These are phyloP conservation scores for Geotrichum reessii DNA, from an alignment of 1,139 yeast genomes.

Conservation along the genomic window DNA sequence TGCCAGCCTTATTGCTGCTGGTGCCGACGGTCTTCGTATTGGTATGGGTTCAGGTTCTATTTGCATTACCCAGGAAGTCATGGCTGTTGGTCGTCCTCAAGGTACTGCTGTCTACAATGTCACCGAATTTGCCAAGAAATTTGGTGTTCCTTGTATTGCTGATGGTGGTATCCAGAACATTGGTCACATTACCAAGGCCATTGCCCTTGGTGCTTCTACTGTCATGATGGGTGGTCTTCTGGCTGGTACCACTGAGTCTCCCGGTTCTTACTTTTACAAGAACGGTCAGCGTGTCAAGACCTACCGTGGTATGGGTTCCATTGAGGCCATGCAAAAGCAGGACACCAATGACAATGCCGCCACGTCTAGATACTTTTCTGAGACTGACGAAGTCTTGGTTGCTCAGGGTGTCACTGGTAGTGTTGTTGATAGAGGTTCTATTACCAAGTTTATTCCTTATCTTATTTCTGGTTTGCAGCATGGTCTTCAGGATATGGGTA, in stretches of 20 bases:
- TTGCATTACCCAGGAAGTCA: conserved; percentile 98
- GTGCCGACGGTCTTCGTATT: conserved; percentile 96
- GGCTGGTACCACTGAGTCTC: conserved; percentile 98
- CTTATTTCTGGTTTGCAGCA: conserved; percentile 94
- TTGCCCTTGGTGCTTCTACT: conserved; percentile 93
- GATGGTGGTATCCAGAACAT: conserved; percentile 99
- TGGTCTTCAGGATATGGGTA: conserved; percentile 97
- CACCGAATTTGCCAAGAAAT: conserved; percentile 77
- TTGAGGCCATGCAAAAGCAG: conserved; percentile 98
- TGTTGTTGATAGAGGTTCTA: conserved; percentile 94
- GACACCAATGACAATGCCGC: conserved; percentile 86
- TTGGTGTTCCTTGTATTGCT: conserved; percentile 95
- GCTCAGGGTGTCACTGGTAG: conserved; percentile 99
- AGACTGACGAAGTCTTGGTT: conserved; percentile 87
- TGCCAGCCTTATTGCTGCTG: conserved; percentile 88
- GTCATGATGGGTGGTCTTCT: conserved; percentile 99
- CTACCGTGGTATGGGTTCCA: conserved; percentile 99
- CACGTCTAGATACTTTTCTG: conserved; percentile 95
- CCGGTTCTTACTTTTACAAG: conserved; percentile 96
- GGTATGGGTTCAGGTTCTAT: conserved; percentile 99
- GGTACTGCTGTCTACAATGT: conserved; percentile 94
- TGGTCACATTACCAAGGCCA: conserved; percentile 96
- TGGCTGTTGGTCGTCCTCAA: conserved; percentile 99
- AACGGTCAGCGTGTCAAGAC: conserved; percentile 97
- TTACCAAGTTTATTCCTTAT: conserved; percentile 90